A percentile compares a stretch with the other conserved stretches of the same genome.
These are phyloP conservation scores for Nothophaeocryptopus gaeumannii DNA, from an alignment of 2,329 filamentous ascomycete species.

Conservation along the genomic window DNA sequence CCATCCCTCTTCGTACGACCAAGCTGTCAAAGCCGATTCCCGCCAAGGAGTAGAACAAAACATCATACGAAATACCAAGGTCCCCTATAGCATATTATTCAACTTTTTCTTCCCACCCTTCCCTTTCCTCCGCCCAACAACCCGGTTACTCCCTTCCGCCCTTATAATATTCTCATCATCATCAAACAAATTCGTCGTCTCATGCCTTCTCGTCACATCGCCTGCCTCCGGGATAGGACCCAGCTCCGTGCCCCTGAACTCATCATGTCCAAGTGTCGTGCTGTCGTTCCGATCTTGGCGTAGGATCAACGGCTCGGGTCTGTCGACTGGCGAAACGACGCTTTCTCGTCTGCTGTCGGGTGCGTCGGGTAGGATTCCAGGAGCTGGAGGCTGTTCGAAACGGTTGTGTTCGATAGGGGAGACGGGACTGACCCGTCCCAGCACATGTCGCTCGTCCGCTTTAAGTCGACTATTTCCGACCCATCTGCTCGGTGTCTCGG, in stretches of 20 bases:
- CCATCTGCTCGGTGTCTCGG: too few relatives aligned
- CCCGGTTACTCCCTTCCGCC: background rate
- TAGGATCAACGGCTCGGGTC: too few relatives aligned
- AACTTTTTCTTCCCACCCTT: background rate
- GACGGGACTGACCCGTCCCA: background rate
- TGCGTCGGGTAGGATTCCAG: slow-evolving; percentile 6
- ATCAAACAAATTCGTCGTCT: slow-evolving; percentile 8
- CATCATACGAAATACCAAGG: background rate
- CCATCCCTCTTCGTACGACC: too few relatives aligned
- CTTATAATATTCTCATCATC: background rate
- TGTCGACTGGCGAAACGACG: too few relatives aligned
- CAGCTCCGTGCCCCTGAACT: background rate
- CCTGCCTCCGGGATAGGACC: slow-evolving; percentile 4
- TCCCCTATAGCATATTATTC: background rate
- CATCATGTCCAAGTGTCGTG: background rate
- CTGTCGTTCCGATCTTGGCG: background rate
- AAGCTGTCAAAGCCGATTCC: too few relatives aligned
- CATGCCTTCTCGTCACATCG: slow-evolving; percentile 11
- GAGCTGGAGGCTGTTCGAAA: background rate
- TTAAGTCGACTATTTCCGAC: too few relatives aligned
- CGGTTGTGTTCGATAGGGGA: background rate
- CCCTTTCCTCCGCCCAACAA: background rate
- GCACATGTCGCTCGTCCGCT: too few relatives aligned
- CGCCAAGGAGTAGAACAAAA: too few relatives aligned
- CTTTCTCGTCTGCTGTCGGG: background rate